phyloP scores from a whole-genome alignment of 345 rosid genomes.

The Clarkia xantiana region DNA sequence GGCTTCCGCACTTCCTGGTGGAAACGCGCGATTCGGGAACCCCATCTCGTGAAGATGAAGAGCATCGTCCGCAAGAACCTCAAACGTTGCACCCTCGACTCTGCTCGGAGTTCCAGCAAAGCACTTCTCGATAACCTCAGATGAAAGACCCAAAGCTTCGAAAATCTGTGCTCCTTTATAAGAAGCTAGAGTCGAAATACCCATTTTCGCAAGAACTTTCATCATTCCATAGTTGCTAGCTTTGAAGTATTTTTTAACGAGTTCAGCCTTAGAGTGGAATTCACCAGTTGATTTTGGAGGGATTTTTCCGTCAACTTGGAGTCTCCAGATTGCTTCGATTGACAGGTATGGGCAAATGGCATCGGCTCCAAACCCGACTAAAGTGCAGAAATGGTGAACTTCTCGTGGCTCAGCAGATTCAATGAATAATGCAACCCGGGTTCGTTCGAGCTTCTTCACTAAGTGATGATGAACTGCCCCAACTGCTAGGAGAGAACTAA shows the following conservation, averaged over 20 bases:
- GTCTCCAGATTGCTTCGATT: slow-evolving; percentile 67
- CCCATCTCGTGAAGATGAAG: slow-evolving; percentile 82
- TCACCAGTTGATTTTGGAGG: slow-evolving; percentile 79
- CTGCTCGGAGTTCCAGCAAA: slow-evolving; percentile 98
- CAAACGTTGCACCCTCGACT: slow-evolving; percentile 98
- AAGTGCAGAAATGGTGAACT: slow-evolving; percentile 97
- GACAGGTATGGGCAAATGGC: slow-evolving; percentile 95
- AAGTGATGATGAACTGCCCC: slow-evolving; percentile 98
- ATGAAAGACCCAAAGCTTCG: slow-evolving; percentile 95
- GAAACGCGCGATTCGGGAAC: slow-evolving; percentile 50
- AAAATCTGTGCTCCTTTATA: slow-evolving; percentile 99
- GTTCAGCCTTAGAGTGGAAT: slow-evolving; percentile 71
- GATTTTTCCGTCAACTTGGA: slow-evolving; percentile 92
- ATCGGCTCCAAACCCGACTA: slow-evolving; percentile 95
- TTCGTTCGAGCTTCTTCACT: slow-evolving; percentile 78
- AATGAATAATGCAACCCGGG: slow-evolving; percentile 74
- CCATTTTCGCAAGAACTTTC: slow-evolving; percentile 99
- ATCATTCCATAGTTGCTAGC: slow-evolving; percentile 99
- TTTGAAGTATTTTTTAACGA: slow-evolving; percentile 82
- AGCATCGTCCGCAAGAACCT: slow-evolving; percentile 85
- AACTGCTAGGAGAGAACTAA: slow-evolving; percentile 94
- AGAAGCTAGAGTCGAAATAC: slow-evolving; percentile 93
- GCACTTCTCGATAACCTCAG: slow-evolving; percentile 92
- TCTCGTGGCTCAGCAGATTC: slow-evolving; percentile 99
- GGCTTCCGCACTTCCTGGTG: slow-evolving; percentile 98